These are phyloP conservation scores for Peronosclerospora sorghi DNA, from an alignment of 352 stramenopile species.

Conservation along the genomic window DNA sequence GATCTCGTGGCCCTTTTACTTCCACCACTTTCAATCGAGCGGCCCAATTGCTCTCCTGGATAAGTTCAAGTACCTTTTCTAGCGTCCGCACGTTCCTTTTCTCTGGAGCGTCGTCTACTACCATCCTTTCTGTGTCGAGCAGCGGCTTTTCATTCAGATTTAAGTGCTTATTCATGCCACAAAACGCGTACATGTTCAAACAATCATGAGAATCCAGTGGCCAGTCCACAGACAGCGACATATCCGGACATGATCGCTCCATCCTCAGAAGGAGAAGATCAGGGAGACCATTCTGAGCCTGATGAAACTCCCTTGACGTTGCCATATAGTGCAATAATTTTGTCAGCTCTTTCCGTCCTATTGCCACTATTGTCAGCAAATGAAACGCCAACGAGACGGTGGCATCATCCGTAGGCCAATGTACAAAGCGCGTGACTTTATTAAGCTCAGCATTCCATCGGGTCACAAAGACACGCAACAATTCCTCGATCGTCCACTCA, in stretches of 20 bases:
- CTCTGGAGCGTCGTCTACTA: neutral
- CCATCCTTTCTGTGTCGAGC: neutral
- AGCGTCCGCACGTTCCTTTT: constrained; percentile 5
- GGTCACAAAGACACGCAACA: constrained; percentile 26
- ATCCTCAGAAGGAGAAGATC: constrained; percentile 51
- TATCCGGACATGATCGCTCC: constrained; percentile 1
- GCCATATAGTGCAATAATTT: constrained; percentile 53
- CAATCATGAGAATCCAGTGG: constrained; percentile 26
- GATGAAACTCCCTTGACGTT: constrained; percentile 55
- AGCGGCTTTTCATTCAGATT: constrained; percentile 33
- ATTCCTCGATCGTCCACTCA: constrained; percentile 27
- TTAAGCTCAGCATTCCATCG: constrained; percentile 36
- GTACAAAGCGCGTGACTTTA: constrained; percentile 54
- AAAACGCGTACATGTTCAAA: constrained; percentile 38
- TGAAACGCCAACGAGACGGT: constrained; percentile 31
- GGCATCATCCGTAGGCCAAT: constrained; percentile 28
- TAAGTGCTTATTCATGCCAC: constrained; percentile 37
- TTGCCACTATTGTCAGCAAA: constrained; percentile 37
- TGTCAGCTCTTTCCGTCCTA: constrained; percentile 28
- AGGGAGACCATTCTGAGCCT: constrained; percentile 59
- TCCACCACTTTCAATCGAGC: constrained; percentile 61
- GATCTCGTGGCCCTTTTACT: constrained; percentile 79
- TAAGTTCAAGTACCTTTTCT: constrained; percentile 9
- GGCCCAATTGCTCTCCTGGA: constrained; percentile 9
- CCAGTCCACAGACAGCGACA: constrained; percentile 1